These are phyloP conservation scores for Candida anglica DNA, from an alignment of 805 yeast genomes.

Conservation along the genomic window DNA sequence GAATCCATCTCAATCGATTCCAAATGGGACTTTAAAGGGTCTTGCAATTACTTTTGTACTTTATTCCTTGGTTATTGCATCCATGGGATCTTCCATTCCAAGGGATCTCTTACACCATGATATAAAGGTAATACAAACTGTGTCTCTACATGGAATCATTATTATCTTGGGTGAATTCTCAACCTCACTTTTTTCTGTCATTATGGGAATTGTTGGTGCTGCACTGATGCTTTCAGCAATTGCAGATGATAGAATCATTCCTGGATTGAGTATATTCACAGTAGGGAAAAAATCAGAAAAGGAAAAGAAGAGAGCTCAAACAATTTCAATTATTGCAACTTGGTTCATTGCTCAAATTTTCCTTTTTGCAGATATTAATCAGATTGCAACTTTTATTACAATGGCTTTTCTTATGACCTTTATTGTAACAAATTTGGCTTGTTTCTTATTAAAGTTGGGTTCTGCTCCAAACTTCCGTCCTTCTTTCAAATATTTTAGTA, in stretches of 20 bases:
- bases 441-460: constrained; percentile 80
- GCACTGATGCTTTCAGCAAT: constrained; percentile 89
- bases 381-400: constrained; percentile 90
- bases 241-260: constrained; percentile 83
- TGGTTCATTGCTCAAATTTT: constrained; percentile 84
- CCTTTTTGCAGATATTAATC: constrained; percentile 84
- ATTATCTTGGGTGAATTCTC: constrained; percentile 88
- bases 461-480: constrained; percentile 99
- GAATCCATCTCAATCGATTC: constrained; percentile 85
- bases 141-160: constrained; percentile 62
- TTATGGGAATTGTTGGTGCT: constrained; percentile 95
- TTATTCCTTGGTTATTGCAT: constrained; percentile 74
- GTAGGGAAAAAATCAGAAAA: constrained; percentile 37
- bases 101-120: constrained; percentile 73
- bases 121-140: constrained; percentile 80
- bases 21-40: constrained; percentile 91
- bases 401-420: constrained; percentile 98
- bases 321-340: constrained; percentile 64
- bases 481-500: constrained; percentile 81
- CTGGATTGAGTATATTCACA: constrained; percentile 60
- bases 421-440: constrained; percentile 89
- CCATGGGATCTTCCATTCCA: constrained; percentile 79
- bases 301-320: constrained; percentile 50
- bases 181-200: constrained; percentile 86
- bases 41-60: constrained; percentile 69